These are phyloP conservation scores for Rhodofomes roseus DNA, from an alignment of 1,284 basidiomycete genomes.

Conservation along the genomic window DNA sequence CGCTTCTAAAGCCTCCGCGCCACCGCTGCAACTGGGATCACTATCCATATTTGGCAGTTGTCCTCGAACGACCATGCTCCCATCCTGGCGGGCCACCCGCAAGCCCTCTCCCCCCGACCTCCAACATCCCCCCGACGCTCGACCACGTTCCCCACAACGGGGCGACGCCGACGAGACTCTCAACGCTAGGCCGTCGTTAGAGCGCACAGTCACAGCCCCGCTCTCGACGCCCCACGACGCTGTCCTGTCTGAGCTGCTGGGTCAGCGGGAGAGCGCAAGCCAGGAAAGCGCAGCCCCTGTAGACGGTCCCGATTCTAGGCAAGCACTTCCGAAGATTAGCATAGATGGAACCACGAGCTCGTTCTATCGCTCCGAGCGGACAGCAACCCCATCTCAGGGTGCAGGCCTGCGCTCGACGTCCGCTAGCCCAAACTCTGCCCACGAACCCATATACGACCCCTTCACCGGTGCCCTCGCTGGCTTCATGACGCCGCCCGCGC, in stretches of 20 bases:
- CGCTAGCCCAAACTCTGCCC: slow-evolving; percentile 15
- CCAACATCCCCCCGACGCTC: slow-evolving; percentile 1
- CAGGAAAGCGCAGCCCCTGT: slow-evolving; percentile 9
- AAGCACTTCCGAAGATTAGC: slow-evolving; percentile 14
- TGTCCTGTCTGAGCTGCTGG: slow-evolving; percentile 47
- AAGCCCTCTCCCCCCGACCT: slow-evolving; percentile 2
- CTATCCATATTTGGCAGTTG: slow-evolving; percentile 13
- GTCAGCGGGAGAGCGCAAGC: slow-evolving; percentile 15
- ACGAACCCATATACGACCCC: slow-evolving; percentile 44
- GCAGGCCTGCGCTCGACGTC: slow-evolving; percentile 15
- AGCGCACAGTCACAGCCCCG: slow-evolving; percentile 23
- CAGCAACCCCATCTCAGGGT: slow-evolving; percentile 18
- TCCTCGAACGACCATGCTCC: slow-evolving; percentile 5
- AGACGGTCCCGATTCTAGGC: slow-evolving; percentile 9
- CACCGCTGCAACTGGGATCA: background rate
- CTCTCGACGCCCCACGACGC: slow-evolving; percentile 62
- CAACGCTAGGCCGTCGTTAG: slow-evolving; percentile 8
- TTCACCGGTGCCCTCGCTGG: slow-evolving; percentile 46
- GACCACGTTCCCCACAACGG: slow-evolving; percentile 1
- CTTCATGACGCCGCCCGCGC: slow-evolving; percentile 25
- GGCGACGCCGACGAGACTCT: slow-evolving; percentile 3
- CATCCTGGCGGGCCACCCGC: slow-evolving; percentile 12
- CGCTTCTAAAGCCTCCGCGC: background rate
- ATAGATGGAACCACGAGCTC: slow-evolving; percentile 18
- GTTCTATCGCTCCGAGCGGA: slow-evolving; percentile 18